Evolutionary conservation across 2,329 filamentous ascomycete species (phyloP).

Genomic region (Exophiala xenobiotica): DNA sequence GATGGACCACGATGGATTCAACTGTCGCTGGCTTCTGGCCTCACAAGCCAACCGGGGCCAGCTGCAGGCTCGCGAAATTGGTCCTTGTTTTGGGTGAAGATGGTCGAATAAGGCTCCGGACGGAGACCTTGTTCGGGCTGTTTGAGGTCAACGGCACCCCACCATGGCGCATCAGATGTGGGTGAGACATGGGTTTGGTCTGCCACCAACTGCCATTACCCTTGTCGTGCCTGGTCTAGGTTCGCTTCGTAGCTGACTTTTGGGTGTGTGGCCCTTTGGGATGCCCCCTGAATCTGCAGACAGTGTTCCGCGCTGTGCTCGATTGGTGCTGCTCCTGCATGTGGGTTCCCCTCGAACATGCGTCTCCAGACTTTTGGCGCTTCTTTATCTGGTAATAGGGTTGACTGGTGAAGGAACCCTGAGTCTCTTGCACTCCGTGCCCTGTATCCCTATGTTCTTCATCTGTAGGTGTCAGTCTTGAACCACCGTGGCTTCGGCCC

Average conservation of each 20-base stretch:
- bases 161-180: slow-evolving; percentile 9
- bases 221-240: slow-evolving; percentile 9
- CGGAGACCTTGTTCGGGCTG: slow-evolving; percentile 4
- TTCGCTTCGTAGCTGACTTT: slow-evolving; percentile 11
- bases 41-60: background rate
- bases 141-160: slow-evolving; percentile 15
- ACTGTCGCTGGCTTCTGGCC: slow-evolving; percentile 4
- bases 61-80: slow-evolving; percentile 24
- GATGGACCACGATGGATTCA: background rate
- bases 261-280: slow-evolving; percentile 8
- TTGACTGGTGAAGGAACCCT: slow-evolving; percentile 8
- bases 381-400: slow-evolving; percentile 1
- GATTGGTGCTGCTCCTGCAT: slow-evolving; percentile 11
- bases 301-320: slow-evolving; percentile 14
- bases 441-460: slow-evolving; percentile 1
- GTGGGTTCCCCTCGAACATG: slow-evolving; percentile 23
- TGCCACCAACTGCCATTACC: slow-evolving; percentile 2
- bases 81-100: slow-evolving; percentile 6
- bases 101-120: slow-evolving; percentile 15
- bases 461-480: slow-evolving; percentile 9
- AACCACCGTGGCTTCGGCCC: slow-evolving; percentile 10
- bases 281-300: slow-evolving; percentile 15
- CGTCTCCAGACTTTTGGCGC: slow-evolving; percentile 15
- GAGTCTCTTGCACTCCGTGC: slow-evolving; percentile 4
- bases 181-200: background rate